phyloP scores from a whole-genome alignment of 2,329 filamentous ascomycete genomes.

The Aspergillus hortae region DNA sequence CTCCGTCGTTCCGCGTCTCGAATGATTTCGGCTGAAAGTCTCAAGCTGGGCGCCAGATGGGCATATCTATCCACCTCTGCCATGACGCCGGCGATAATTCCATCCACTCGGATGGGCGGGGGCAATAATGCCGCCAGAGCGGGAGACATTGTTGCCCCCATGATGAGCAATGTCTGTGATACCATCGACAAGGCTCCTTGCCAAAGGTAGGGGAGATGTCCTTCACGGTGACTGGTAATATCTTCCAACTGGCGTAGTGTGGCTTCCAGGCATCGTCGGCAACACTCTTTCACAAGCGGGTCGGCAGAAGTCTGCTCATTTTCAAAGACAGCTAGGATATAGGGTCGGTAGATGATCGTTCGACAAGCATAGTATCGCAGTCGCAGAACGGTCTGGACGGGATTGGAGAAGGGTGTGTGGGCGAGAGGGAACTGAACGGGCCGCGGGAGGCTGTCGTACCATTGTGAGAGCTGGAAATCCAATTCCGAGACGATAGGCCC shows the following conservation, averaged over 20 bases:
- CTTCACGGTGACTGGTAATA: slow-evolving; percentile 73
- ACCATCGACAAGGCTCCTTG: slow-evolving; percentile 80
- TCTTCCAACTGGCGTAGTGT: slow-evolving; percentile 76
- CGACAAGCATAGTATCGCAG: slow-evolving; percentile 80
- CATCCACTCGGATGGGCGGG: slow-evolving; percentile 58
- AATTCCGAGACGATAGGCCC: slow-evolving; percentile 76
- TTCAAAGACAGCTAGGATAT: slow-evolving; percentile 74
- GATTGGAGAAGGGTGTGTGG: slow-evolving; percentile 63
- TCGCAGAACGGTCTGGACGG: slow-evolving; percentile 74
- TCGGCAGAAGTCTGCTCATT: slow-evolving; percentile 71
- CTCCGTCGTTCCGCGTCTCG: slow-evolving; percentile 72
- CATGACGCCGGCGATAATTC: slow-evolving; percentile 74
- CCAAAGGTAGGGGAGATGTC: slow-evolving; percentile 82
- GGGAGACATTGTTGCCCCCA: slow-evolving; percentile 79
- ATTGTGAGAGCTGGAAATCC: slow-evolving; percentile 78
- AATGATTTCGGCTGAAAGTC: slow-evolving; percentile 74
- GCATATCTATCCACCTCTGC: slow-evolving; percentile 71
- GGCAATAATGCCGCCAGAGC: slow-evolving; percentile 65
- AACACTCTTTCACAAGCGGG: slow-evolving; percentile 70
- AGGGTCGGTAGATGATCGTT: slow-evolving; percentile 81
- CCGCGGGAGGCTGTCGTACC: slow-evolving; percentile 74
- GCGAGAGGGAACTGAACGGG: slow-evolving; percentile 75
- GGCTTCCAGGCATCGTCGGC: slow-evolving; percentile 76
- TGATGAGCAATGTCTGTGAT: slow-evolving; percentile 74
- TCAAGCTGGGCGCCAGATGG: slow-evolving; percentile 70